These are phyloP conservation scores for Durusdinium trenchii DNA, from an alignment of 73 alveolate species.

Conservation along the genomic window DNA sequence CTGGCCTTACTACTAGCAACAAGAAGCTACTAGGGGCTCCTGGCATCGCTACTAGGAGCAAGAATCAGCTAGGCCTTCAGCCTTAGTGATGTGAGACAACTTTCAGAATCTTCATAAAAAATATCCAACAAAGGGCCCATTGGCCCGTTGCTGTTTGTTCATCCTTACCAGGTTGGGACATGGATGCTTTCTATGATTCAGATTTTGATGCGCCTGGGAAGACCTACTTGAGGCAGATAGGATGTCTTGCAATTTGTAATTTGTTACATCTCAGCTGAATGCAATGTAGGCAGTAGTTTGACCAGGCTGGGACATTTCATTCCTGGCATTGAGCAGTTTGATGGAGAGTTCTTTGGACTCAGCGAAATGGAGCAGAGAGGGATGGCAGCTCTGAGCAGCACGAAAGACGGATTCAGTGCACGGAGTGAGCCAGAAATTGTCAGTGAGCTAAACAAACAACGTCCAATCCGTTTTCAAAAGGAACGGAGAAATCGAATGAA, in stretches of 20 bases:
- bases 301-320: constrained; percentile 85
- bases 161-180: constrained; percentile 64
- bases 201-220: constrained; percentile 92
- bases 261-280: not conserved
- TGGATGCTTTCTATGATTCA: constrained; percentile 83
- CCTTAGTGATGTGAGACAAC: not conserved
- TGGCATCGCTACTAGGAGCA: not conserved
- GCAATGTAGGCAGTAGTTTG: not conserved
- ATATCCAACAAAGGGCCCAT: not conserved
- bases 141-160: not conserved
- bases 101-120: too few relatives aligned
- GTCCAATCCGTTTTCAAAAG: too few relatives aligned
- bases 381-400: constrained; percentile 56
- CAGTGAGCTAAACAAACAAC: too few relatives aligned
- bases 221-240: constrained; percentile 77
- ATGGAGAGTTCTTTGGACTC: constrained; percentile 92
- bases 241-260: not conserved
- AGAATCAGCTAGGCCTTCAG: not conserved
- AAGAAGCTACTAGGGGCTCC: not conserved
- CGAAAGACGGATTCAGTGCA: too few relatives aligned
- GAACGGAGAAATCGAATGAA: too few relatives aligned
- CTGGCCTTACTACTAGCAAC: not conserved
- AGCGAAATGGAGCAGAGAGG: constrained; percentile 94
- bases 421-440: too few relatives aligned
- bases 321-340: constrained; percentile 85